A percentile compares a stretch with the other conserved stretches of the same genome.
Evolutionary conservation across 108 stramenopile species (phyloP).

Genomic region (Chaetoceros muelleri): DNA sequence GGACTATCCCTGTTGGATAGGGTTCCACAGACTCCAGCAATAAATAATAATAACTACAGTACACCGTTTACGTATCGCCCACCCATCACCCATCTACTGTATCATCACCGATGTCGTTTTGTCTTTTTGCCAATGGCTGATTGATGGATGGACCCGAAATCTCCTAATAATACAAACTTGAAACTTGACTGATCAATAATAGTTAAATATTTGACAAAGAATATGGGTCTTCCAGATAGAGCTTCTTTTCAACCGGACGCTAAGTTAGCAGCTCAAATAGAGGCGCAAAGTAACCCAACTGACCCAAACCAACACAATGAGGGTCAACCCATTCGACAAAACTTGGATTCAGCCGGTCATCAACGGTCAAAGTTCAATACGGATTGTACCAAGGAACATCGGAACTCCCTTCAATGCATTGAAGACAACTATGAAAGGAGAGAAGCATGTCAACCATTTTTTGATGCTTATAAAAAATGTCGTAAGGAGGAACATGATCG

Average conservation of each 20-base stretch:
- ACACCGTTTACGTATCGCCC: too few species aligned
- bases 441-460: constrained; percentile 49
- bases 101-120: too few species aligned
- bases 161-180: too few species aligned
- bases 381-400: constrained; percentile 55
- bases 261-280: background rate
- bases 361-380: constrained; percentile 42
- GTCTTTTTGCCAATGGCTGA: too few species aligned
- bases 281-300: background rate
- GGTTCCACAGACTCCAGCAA: too few species aligned
- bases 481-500: constrained; percentile 59
- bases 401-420: constrained; percentile 54
- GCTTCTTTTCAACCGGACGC: background rate
- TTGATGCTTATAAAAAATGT: constrained; percentile 68
- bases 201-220: too few species aligned
- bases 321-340: constrained; percentile 19
- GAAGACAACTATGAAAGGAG: constrained; percentile 66
- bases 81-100: too few species aligned
- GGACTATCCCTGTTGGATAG: too few species aligned
- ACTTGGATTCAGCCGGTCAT: constrained; percentile 6
- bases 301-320: constrained; percentile 19
- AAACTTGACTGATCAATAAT: too few species aligned
- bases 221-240: background rate
- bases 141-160: too few species aligned
- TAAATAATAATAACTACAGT: too few species aligned